A percentile compares a stretch with the other conserved stretches of the same genome.
phyloP scores from a whole-genome alignment of 148 eudicot species.

The Spergularia bocconei region DNA sequence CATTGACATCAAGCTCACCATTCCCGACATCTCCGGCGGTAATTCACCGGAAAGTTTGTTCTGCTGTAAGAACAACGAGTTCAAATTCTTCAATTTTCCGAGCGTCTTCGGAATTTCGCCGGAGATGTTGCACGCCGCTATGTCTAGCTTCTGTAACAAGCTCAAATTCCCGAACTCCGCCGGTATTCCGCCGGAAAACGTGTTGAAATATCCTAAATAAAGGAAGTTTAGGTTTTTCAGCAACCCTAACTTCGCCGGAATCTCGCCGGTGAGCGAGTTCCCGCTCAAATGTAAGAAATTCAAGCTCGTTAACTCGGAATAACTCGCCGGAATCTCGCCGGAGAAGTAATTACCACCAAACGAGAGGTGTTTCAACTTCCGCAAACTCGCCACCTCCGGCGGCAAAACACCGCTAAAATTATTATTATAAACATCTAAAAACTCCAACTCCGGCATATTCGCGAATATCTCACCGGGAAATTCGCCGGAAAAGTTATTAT shows the following conservation, averaged over 20 bases:
- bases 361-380: slow-evolving; percentile 28
- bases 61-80: slow-evolving; percentile 52
- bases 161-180: slow-evolving; percentile 47
- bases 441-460: slow-evolving; percentile 34
- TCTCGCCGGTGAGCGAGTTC: slow-evolving; percentile 49
- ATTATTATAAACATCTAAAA: slow-evolving; percentile 62
- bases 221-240: slow-evolving; percentile 28
- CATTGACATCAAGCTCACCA: slow-evolving; percentile 40
- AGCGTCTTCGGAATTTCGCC: slow-evolving; percentile 55
- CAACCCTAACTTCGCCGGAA: slow-evolving; percentile 44
- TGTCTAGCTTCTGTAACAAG: slow-evolving; percentile 35
- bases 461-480: slow-evolving; percentile 36
- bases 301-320: slow-evolving; percentile 35
- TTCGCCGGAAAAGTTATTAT: slow-evolving; percentile 40
- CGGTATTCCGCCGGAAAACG: slow-evolving; percentile 66
- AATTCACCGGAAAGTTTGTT: slow-evolving; percentile 48
- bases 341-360: slow-evolving; percentile 76
- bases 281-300: slow-evolving; percentile 45
- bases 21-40: slow-evolving; percentile 42
- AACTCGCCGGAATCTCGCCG: slow-evolving; percentile 64
- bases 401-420: slow-evolving; percentile 64
- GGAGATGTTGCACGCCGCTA: slow-evolving; percentile 45
- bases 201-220: slow-evolving; percentile 42
- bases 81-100: slow-evolving; percentile 42
- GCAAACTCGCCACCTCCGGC: slow-evolving; percentile 27